A percentile compares a stretch with the other conserved stretches of the same genome.
Evolutionary conservation across 345 rosid species (phyloP).

Genomic region (Atalantia buxifolia): DNA sequence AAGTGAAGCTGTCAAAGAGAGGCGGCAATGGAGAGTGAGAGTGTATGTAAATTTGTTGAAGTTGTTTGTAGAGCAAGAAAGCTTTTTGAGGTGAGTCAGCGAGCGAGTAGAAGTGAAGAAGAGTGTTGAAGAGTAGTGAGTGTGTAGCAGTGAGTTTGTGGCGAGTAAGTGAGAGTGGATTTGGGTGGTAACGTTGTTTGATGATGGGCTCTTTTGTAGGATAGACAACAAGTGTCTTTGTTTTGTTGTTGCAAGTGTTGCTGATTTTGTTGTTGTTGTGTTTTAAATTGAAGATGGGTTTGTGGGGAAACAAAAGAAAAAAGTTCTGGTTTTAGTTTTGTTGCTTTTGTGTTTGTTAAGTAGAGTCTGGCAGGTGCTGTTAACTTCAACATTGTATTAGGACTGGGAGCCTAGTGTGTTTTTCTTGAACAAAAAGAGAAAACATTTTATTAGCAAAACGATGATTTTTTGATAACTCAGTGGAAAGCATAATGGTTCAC

Average conservation of each 20-base stretch:
- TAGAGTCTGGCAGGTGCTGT: slow-evolving; percentile 22
- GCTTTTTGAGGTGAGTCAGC: slow-evolving; percentile 33
- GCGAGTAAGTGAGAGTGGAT: slow-evolving; percentile 42
- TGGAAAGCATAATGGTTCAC: too few species aligned
- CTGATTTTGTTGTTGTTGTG: background rate
- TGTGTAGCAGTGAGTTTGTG: slow-evolving; percentile 30
- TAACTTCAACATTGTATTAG: background rate
- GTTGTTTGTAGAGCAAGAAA: slow-evolving; percentile 47
- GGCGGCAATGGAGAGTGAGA: slow-evolving; percentile 15
- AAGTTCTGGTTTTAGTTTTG: slow-evolving; percentile 5
- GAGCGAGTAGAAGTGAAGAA: slow-evolving; percentile 57
- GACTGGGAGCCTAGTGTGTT: background rate
- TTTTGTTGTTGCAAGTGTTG: too few species aligned
- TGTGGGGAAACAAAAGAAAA: slow-evolving; percentile 19
- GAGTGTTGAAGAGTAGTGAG: slow-evolving; percentile 41
- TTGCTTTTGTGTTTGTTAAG: slow-evolving; percentile 14
- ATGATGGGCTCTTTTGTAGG: slow-evolving; percentile 25
- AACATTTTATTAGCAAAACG: too few species aligned
- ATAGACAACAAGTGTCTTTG: slow-evolving; percentile 23
- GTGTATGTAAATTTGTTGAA: slow-evolving; percentile 29
- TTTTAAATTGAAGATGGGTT: background rate
- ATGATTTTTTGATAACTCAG: too few species aligned
- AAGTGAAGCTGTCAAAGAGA: slow-evolving; percentile 66
- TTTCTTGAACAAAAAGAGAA: background rate
- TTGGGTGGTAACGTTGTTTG: slow-evolving; percentile 25